Evolutionary conservation across 176 grass and related monocot genomes (phyloP).

Genomic region (Bolboschoenus planiculmis): DNA sequence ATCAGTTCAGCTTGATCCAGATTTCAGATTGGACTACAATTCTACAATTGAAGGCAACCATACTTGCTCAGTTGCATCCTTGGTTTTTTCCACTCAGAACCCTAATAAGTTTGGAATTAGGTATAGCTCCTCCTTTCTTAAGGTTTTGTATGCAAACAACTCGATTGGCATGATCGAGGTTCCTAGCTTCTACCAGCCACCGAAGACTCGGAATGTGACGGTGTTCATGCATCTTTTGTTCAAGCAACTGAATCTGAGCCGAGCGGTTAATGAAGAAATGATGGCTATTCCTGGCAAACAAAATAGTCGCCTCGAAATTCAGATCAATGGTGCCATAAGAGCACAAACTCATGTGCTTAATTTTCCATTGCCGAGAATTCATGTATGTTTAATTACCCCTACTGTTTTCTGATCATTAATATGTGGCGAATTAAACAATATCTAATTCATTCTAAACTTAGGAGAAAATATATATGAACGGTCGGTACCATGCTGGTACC

Average conservation of each 20-base stretch:
- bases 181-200: constrained; percentile 74
- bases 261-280: constrained; percentile 37
- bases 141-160: constrained; percentile 47
- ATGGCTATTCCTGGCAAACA: constrained; percentile 20
- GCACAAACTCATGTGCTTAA: constrained; percentile 53
- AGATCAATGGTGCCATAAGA: constrained; percentile 45
- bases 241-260: constrained; percentile 36
- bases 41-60: constrained; percentile 20
- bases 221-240: constrained; percentile 58
- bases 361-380: constrained; percentile 49
- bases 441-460: not conserved
- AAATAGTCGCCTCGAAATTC: constrained; percentile 39
- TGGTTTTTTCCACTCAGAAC: constrained; percentile 59
- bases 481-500: not conserved
- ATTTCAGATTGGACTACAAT: constrained; percentile 20
- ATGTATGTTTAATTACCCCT: constrained; percentile 35
- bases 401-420: not conserved
- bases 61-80: constrained; percentile 48
- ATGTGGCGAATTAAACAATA: not conserved
- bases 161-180: constrained; percentile 54
- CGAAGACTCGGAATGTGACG: constrained; percentile 47
- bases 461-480: no score
- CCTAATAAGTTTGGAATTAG: constrained; percentile 70
- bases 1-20: constrained; percentile 49
- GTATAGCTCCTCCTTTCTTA: constrained; percentile 51